A percentile compares a stretch with the other conserved stretches of the same genome.
Evolutionary conservation across 1,284 basidiomycete genomes (phyloP).

Genomic region (Pisolithus thermaeus): DNA sequence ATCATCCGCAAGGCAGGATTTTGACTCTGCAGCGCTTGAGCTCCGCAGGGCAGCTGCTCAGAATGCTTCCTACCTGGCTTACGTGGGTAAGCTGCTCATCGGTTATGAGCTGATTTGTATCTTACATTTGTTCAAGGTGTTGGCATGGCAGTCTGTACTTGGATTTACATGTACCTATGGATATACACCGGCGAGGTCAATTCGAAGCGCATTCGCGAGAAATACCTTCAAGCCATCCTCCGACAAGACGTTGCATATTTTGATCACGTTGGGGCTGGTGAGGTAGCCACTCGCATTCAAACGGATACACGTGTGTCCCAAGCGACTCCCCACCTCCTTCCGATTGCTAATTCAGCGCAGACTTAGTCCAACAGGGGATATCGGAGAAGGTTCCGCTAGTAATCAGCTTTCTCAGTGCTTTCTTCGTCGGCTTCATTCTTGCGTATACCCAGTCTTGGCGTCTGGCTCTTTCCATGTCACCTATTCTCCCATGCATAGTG

Average conservation of each 20-base stretch:
- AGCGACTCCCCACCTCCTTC: too few relatives aligned
- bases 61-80: constrained; percentile 61
- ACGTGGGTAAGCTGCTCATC: constrained; percentile 49
- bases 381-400: constrained; percentile 17
- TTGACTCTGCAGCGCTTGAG: constrained; percentile 38
- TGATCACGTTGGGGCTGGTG: constrained; percentile 90
- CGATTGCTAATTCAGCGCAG: too few relatives aligned
- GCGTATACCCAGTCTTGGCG: constrained; percentile 71
- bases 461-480: too few relatives aligned
- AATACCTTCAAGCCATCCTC: too few relatives aligned
- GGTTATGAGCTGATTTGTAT: not conserved
- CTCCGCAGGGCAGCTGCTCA: constrained; percentile 51
- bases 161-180: too few relatives aligned
- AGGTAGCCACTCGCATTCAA: constrained; percentile 75
- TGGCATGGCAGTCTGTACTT: constrained; percentile 56
- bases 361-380: too few relatives aligned
- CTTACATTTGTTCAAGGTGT: constrained; percentile 36
- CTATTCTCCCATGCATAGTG: too few relatives aligned
- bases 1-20: constrained; percentile 13
- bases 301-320: constrained; percentile 69
- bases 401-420: constrained; percentile 40
- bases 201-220: too few relatives aligned
- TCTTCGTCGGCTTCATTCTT: constrained; percentile 69
- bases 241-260: constrained; percentile 53
- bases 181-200: too few relatives aligned